These are phyloP conservation scores for Raddia guianensis DNA, from an alignment of 176 grass and related monocot genomes.

Conservation along the genomic window DNA sequence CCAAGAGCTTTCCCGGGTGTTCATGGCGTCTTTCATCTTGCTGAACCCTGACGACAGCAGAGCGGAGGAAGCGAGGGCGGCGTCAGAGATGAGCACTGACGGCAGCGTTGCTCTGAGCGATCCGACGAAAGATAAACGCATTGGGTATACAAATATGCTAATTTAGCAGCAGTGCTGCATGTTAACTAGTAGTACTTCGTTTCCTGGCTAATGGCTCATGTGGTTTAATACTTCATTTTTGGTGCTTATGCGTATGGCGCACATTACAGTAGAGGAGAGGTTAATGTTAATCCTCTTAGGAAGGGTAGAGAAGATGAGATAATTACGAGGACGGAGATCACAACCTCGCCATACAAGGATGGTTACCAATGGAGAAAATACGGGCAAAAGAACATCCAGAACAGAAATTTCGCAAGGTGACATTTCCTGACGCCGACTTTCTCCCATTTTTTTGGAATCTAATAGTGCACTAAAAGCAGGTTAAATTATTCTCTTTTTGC, in stretches of 20 bases:
- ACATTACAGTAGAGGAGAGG: background rate
- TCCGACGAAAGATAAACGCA: conserved; percentile 11
- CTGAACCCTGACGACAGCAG: conserved; percentile 5
- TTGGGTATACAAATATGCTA: conserved; percentile 13
- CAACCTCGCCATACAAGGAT: conserved; percentile 42
- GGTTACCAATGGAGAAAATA: conserved; percentile 62
- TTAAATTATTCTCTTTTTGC: background rate
- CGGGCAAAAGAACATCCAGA: conserved; percentile 58
- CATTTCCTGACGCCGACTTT: background rate
- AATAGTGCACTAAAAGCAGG: no score
- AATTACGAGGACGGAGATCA: conserved; percentile 28
- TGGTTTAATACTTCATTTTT: background rate
- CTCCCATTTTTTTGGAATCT: background rate
- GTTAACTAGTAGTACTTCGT: background rate
- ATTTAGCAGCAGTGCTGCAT: background rate
- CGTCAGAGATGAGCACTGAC: background rate
- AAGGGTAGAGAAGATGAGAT: conserved; percentile 30
- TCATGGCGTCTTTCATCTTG: conserved; percentile 39
- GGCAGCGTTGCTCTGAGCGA: background rate
- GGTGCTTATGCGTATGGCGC: background rate
- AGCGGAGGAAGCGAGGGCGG: background rate
- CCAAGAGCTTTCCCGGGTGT: conserved; percentile 42
- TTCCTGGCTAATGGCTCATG: background rate
- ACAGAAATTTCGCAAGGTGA: conserved; percentile 42
- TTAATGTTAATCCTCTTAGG: background rate